Evolutionary conservation across 202 grass and related monocot genomes (phyloP).

Genomic region (Elaeis oleifera): DNA sequence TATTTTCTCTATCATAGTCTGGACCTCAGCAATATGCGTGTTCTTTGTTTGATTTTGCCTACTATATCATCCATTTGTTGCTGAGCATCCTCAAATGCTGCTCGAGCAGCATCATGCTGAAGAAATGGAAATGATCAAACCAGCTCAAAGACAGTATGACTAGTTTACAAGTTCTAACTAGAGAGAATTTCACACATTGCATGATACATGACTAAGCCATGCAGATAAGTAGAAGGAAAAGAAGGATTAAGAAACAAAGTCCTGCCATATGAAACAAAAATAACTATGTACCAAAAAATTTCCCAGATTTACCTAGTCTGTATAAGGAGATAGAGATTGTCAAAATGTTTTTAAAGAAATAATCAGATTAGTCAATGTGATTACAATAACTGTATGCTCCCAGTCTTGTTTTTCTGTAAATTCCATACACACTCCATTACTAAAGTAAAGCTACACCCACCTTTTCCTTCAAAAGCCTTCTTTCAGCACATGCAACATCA

Average conservation of each 20-base stretch:
- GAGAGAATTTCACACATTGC: constrained; percentile 13
- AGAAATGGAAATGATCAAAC: constrained; percentile 12
- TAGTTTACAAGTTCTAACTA: not conserved
- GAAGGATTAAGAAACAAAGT: not conserved
- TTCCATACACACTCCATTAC: not conserved
- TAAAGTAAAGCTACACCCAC: constrained; percentile 15
- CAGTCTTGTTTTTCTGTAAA: too few relatives aligned
- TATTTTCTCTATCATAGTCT: constrained; percentile 52
- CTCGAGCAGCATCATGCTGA: constrained; percentile 60
- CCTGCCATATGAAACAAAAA: not conserved
- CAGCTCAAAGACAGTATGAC: constrained; percentile 3
- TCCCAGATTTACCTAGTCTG: too few relatives aligned
- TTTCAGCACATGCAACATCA: constrained; percentile 79
- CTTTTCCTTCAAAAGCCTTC: constrained; percentile 77
- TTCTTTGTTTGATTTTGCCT: constrained; percentile 44
- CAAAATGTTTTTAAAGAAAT: too few relatives aligned
- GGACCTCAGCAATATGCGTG: constrained; percentile 39
- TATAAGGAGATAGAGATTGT: too few relatives aligned
- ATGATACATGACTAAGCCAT: not conserved
- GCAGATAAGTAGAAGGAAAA: too few relatives aligned
- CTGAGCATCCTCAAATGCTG: constrained; percentile 54
- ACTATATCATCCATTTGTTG: constrained; percentile 65
- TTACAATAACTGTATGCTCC: too few relatives aligned
- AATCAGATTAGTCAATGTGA: too few relatives aligned
- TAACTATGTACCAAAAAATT: too few relatives aligned